Percentiles rank a stretch among this genome's conserved stretches.
Conservation (phyloP, 306 rosid genomes). For the Albizia julibrissin region DNA sequence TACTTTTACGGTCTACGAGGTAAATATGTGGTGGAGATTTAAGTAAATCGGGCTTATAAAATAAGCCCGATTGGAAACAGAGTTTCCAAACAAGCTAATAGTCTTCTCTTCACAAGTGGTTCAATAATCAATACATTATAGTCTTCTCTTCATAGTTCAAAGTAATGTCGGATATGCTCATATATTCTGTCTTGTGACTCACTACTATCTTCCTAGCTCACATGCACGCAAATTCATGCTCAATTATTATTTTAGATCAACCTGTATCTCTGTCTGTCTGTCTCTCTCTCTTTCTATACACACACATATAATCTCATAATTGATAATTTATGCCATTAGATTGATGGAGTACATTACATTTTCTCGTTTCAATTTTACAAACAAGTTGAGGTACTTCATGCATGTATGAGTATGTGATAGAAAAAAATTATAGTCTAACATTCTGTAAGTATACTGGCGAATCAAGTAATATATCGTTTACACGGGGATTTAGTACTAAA, state of each 20-base stretch:
- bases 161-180: neutral
- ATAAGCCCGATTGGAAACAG: too few species aligned
- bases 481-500: too few species aligned
- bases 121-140: constrained; percentile 26
- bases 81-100: too few species aligned
- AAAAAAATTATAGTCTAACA: too few species aligned
- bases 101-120: constrained; percentile 34
- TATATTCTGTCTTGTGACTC: constrained; percentile 2
- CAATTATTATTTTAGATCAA: neutral
- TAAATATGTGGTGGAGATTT: too few species aligned
- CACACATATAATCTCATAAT: neutral
- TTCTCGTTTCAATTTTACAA: neutral
- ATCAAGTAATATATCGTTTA: too few species aligned
- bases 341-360: neutral
- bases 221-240: neutral
- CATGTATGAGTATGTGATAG: too few species aligned
- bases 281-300: neutral
- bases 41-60: too few species aligned
- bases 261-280: neutral
- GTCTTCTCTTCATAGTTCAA: neutral
- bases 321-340: neutral
- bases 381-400: neutral
- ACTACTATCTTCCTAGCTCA: neutral
- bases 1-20: too few species aligned
- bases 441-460: too few species aligned